These are phyloP conservation scores for Sergeia podlipaevii DNA, from an alignment of 208 protist species.

Conservation along the genomic window DNA sequence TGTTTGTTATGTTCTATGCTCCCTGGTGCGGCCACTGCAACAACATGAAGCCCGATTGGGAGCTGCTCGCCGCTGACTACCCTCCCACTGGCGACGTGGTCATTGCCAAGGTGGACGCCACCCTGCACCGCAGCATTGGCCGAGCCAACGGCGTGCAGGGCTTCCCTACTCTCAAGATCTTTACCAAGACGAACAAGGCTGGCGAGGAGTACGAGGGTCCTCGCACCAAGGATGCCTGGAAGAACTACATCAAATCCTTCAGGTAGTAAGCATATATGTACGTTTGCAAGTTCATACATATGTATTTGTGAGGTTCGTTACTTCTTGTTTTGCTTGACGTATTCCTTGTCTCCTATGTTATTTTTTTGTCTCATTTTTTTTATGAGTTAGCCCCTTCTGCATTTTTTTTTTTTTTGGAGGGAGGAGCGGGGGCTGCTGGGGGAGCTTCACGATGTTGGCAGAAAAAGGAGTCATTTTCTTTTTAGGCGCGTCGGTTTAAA, in stretches of 20 bases:
- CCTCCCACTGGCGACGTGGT: conserved; percentile 35
- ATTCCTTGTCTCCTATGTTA: no score
- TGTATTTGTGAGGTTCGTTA: no score
- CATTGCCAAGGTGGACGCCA: conserved; percentile 79
- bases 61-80: conserved; percentile 57
- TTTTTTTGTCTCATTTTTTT: no score
- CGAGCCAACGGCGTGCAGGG: conserved; percentile 48
- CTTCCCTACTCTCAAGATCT: conserved; percentile 89
- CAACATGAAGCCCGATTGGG: conserved; percentile 85
- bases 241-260: conserved; percentile 42
- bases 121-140: conserved; percentile 38
- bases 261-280: conserved; percentile 7
- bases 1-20: conserved; percentile 96
- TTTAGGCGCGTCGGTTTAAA: no score
- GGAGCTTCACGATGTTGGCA: no score
- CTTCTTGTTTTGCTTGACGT: no score
- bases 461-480: no score
- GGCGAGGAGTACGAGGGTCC: conserved; percentile 59
- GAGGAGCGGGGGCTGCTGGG: no score
- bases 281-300: no score
- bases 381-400: no score
- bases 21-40: conserved; percentile 98
- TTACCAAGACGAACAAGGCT: conserved; percentile 76
- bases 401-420: no score
- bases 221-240: conserved; percentile 39